Base-by-base conservation (phyloP, 805 yeast genomes). In the Wilhelminamyces savonicus region DNA sequence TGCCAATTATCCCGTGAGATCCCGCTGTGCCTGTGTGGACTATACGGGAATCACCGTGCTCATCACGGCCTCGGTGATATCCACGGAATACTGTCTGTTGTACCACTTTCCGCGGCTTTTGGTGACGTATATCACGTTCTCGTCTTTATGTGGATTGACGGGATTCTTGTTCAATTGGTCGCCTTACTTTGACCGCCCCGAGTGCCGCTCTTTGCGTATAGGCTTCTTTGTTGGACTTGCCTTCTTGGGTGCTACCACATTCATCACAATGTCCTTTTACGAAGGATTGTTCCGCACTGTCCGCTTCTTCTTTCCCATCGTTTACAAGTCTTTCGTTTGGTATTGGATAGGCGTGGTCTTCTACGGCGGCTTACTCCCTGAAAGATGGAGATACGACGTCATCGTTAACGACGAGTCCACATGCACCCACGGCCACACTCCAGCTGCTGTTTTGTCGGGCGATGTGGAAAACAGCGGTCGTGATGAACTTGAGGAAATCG, bases 11-110 rank as follows among this genome's bases (percentile, higher is more conserved):
- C 46, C 62, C 13, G 52, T 76, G 39, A 71, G 95, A 51, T 69
- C 78, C 40, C 72, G 76, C 30, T 85, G 83, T 58, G 96, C 96
- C 0, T 92, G 98, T 54, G 76, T 88, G 24, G 98, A 90, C 60
- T 90, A 90, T 56, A 81, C 94, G 5, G 98, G 98, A 2, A 90
- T 90, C 42, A 86, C 97, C 0, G 71, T 87, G 10, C 62, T 92
- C 40, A 88, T 90, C 44, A 82, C 95, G 0, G 90, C 94, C 11
- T 83, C 95, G 3, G 82, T 92, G 26, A 62, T 92, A 26, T 76
- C 95, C 4, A 80, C 90, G 0, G 95, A 90, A 55, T 87, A 84
- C 54, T 74, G 84, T 13, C 70, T 88, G 2, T 68, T 90, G 30
- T 78, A 74, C 49, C 66, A 80, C 41, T 72, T 72, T 43, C 78